phyloP scores from a whole-genome alignment of 2,329 filamentous ascomycete genomes.

The Zasmidium cellare region DNA sequence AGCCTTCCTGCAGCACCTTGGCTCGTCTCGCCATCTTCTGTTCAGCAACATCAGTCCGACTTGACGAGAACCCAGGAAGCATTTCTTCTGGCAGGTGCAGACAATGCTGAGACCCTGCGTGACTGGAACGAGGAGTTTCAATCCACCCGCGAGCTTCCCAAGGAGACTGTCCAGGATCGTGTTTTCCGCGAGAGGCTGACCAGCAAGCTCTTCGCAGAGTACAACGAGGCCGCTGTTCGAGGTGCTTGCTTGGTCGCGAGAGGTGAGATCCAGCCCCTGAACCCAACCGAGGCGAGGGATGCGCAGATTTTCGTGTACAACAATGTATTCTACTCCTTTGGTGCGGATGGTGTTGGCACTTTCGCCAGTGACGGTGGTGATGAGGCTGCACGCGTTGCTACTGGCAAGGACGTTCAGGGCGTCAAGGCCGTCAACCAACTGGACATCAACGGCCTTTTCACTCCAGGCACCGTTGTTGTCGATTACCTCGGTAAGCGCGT shows the following conservation, averaged over 20 bases:
- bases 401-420: constrained; percentile 92
- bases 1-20: constrained; percentile 89
- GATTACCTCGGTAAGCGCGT: constrained; percentile 97
- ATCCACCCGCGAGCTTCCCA: constrained; percentile 89
- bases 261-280: constrained; percentile 88
- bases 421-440: constrained; percentile 96
- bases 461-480: constrained; percentile 91
- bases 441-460: constrained; percentile 91
- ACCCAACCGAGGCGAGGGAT: constrained; percentile 88
- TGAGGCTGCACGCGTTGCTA: constrained; percentile 91
- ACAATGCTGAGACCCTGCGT: constrained; percentile 89
- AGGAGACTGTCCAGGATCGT: constrained; percentile 89
- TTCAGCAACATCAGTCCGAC: constrained; percentile 73
- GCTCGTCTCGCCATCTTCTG: constrained; percentile 72
- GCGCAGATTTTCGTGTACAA: constrained; percentile 99
- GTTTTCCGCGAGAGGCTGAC: constrained; percentile 93
- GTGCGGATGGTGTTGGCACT: constrained; percentile 93
- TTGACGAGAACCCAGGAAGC: constrained; percentile 89
- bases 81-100: constrained; percentile 83
- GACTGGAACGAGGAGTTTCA: constrained; percentile 99
- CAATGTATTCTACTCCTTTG: constrained; percentile 99
- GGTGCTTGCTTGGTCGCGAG: constrained; percentile 89
- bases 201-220: constrained; percentile 95
- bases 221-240: constrained; percentile 89
- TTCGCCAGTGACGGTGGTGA: constrained; percentile 96